These are phyloP conservation scores for Aspergillus luchuensis DNA, from an alignment of 2,329 filamentous ascomycete genomes.

Conservation along the genomic window DNA sequence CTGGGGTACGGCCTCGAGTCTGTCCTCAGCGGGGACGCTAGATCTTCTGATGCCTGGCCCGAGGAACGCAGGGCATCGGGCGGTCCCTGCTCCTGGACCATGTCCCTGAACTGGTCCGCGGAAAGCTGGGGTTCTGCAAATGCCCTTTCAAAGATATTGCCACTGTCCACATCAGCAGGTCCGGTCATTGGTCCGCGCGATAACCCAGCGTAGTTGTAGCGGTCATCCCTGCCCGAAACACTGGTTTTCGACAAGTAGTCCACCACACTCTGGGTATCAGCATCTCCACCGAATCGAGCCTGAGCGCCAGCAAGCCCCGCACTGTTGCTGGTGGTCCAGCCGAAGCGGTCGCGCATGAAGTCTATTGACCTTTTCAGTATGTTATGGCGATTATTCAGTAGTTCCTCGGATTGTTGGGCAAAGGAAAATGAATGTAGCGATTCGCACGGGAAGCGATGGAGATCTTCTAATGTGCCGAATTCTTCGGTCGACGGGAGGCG, in stretches of 20 bases:
- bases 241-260: slow-evolving; percentile 82
- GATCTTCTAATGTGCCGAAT: slow-evolving; percentile 78
- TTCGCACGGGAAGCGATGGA: slow-evolving; percentile 89
- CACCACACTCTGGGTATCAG: slow-evolving; percentile 87
- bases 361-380: slow-evolving; percentile 91
- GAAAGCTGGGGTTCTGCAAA: slow-evolving; percentile 57
- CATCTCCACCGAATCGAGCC: slow-evolving; percentile 76
- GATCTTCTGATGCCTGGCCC: slow-evolving; percentile 36
- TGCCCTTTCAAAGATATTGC: slow-evolving; percentile 82
- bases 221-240: slow-evolving; percentile 64
- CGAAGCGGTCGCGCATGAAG: slow-evolving; percentile 91
- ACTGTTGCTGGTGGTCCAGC: slow-evolving; percentile 70
- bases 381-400: slow-evolving; percentile 87
- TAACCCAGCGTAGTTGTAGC: slow-evolving; percentile 50
- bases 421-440: slow-evolving; percentile 98
- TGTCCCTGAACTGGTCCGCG: slow-evolving; percentile 23
- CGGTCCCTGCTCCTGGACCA: slow-evolving; percentile 25
- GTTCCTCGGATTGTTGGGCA: slow-evolving; percentile 89
- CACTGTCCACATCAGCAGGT: slow-evolving; percentile 70
- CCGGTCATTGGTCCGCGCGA: slow-evolving; percentile 72
- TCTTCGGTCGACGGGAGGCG: slow-evolving; percentile 63
- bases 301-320: slow-evolving; percentile 80
- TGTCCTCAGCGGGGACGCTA: slow-evolving; percentile 33
- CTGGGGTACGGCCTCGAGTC: slow-evolving; percentile 52
- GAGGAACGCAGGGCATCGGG: slow-evolving; percentile 29